Conservation (phyloP, 441 rosid species). For the Syzygium syzygioides region DNA sequence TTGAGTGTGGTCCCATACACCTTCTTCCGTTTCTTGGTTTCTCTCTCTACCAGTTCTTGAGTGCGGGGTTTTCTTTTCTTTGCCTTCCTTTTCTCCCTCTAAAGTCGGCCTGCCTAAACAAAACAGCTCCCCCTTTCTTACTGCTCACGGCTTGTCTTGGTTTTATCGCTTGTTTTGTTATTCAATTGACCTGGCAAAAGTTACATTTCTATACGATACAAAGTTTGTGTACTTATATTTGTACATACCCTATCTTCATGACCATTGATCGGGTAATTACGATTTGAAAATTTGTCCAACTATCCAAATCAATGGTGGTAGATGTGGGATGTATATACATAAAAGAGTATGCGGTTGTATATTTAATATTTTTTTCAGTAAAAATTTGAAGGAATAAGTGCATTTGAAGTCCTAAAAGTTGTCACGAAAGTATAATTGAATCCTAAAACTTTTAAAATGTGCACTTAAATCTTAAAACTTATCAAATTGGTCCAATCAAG, state of each 20-base stretch:
- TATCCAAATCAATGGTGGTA: not conserved
- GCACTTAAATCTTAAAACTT: too few species aligned
- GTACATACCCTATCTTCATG: not conserved
- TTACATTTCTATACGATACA: not conserved
- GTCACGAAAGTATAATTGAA: too few species aligned
- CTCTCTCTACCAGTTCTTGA: not conserved
- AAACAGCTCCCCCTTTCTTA: conserved; percentile 15
- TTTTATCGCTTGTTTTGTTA: not conserved
- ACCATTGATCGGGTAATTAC: not conserved
- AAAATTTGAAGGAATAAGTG: not conserved
- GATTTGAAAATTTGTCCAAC: not conserved
- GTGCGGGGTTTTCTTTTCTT: not conserved
- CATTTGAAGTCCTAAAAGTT: too few species aligned
- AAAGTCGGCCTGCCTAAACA: not conserved
- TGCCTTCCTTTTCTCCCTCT: conserved; percentile 14
- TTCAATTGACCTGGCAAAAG: conserved; percentile 5
- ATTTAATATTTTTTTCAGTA: not conserved
- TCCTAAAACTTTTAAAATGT: too few species aligned
- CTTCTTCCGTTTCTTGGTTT: not conserved
- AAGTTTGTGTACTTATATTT: not conserved
- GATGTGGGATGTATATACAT: not conserved
- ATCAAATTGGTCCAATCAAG: too few species aligned
- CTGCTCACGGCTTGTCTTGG: conserved; percentile 18
- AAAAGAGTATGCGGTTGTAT: not conserved
- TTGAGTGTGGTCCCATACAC: conserved; percentile 46